These are phyloP conservation scores for Mrakia hoshinonis DNA, from an alignment of 768 basidiomycete species.

Conservation along the genomic window DNA sequence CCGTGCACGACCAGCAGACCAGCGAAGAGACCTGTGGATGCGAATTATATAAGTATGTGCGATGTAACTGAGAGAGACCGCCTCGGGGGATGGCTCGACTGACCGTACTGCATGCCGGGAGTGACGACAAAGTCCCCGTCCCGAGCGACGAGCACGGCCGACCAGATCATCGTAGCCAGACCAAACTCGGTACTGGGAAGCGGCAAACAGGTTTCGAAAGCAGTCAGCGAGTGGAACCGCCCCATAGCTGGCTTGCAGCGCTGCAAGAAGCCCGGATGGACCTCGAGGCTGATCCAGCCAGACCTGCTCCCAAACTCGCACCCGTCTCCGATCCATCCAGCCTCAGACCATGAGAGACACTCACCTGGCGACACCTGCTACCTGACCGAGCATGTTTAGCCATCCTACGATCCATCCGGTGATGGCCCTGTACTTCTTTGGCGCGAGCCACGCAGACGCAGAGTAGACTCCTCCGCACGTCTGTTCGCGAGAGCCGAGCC, in stretches of 20 bases:
- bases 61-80: constrained; percentile 44
- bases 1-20: constrained; percentile 73
- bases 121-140: constrained; percentile 57
- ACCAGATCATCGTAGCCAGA: constrained; percentile 44
- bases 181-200: constrained; percentile 14
- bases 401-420: constrained; percentile 42
- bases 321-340: too few species aligned
- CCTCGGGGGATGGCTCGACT: constrained; percentile 58
- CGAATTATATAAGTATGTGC: neutral
- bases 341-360: neutral
- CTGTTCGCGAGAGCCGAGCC: constrained; percentile 43
- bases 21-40: constrained; percentile 52
- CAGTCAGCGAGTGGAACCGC: neutral
- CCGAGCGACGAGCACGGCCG: constrained; percentile 51
- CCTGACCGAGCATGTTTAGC: constrained; percentile 29
- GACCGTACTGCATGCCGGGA: constrained; percentile 67
- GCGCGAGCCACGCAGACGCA: constrained; percentile 43
- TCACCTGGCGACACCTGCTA: constrained; percentile 28
- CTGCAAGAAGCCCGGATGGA: too few species aligned
- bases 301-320: too few species aligned
- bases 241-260: too few species aligned
- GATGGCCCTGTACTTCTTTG: constrained; percentile 36
- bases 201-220: neutral
- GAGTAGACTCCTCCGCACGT: constrained; percentile 46
- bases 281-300: too few species aligned